Evolutionary conservation across 352 stramenopile species (phyloP).

Genomic region (Blastocystis sp.): DNA sequence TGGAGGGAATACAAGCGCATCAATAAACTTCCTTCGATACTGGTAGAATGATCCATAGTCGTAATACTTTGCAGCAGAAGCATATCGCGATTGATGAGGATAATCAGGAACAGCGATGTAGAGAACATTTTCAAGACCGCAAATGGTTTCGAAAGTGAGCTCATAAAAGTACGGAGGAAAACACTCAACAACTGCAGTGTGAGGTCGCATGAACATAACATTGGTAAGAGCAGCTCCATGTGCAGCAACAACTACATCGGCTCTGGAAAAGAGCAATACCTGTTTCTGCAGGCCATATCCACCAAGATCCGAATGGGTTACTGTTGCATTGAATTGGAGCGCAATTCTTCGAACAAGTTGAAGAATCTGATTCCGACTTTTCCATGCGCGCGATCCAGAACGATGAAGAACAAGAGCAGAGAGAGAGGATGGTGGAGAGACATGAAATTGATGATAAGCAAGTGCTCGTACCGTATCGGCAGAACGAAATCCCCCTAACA

Average conservation of each 20-base stretch:
- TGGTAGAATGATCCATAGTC: background rate
- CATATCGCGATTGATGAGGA: background rate
- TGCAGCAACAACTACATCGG: background rate
- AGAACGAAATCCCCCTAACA: background rate
- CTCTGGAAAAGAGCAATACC: background rate
- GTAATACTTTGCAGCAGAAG: background rate
- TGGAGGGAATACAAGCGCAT: background rate
- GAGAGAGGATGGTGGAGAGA: background rate
- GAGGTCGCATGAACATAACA: constrained; percentile 27
- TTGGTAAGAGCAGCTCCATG: background rate
- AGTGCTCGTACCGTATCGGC: background rate
- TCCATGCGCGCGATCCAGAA: background rate
- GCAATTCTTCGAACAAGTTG: background rate
- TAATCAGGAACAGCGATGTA: background rate
- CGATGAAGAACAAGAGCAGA: background rate
- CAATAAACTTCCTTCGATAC: background rate
- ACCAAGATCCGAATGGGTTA: background rate
- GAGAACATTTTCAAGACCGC: background rate
- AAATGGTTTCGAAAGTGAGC: background rate
- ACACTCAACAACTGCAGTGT: background rate
- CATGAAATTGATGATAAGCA: background rate
- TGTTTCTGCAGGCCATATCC: background rate
- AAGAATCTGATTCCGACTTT: background rate
- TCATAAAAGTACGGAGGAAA: constrained; percentile 19
- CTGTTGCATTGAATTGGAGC: background rate